phyloP scores from a whole-genome alignment of 768 basidiomycete genomes.

The Leccinum uliginosum region DNA sequence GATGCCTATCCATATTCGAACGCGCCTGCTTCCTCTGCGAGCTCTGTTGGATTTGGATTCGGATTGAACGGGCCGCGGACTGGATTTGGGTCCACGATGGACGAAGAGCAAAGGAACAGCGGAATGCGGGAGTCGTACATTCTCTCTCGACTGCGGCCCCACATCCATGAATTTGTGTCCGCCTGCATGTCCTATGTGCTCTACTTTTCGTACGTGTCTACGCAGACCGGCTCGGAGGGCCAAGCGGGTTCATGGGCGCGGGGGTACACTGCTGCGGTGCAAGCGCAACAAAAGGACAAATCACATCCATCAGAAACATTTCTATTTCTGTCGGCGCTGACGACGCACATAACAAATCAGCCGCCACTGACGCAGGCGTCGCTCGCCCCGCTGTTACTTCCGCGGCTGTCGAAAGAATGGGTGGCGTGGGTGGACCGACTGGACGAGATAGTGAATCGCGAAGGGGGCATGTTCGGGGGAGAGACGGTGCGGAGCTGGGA shows the following conservation, averaged over 20 bases:
- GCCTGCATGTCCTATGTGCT: constrained; percentile 79
- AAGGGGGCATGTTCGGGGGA: constrained; percentile 76
- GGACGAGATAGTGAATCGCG: constrained; percentile 63
- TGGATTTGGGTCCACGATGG: constrained; percentile 31
- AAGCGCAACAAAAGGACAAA: constrained; percentile 57
- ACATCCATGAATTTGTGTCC: constrained; percentile 72
- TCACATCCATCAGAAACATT: constrained; percentile 74
- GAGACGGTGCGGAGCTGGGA: constrained; percentile 71
- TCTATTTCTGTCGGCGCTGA: constrained; percentile 63
- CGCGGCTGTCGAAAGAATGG: constrained; percentile 73
- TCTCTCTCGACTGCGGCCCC: constrained; percentile 66
- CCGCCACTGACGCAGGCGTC: constrained; percentile 61
- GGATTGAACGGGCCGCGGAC: constrained; percentile 19
- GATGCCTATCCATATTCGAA: constrained; percentile 84
- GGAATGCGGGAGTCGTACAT: constrained; percentile 82
- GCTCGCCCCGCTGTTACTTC: constrained; percentile 53
- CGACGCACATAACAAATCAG: constrained; percentile 62
- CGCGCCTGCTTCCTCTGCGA: constrained; percentile 30
- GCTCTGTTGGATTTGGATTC: constrained; percentile 32
- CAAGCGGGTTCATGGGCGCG: constrained; percentile 28
- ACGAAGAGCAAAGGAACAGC: constrained; percentile 24
- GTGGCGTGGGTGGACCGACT: constrained; percentile 69
- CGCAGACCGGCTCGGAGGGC: constrained; percentile 17
- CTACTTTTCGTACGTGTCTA: constrained; percentile 66
- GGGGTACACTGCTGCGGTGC: constrained; percentile 41